Conservation (phyloP, 352 stramenopile species). For the Globisporangium nagaii region DNA sequence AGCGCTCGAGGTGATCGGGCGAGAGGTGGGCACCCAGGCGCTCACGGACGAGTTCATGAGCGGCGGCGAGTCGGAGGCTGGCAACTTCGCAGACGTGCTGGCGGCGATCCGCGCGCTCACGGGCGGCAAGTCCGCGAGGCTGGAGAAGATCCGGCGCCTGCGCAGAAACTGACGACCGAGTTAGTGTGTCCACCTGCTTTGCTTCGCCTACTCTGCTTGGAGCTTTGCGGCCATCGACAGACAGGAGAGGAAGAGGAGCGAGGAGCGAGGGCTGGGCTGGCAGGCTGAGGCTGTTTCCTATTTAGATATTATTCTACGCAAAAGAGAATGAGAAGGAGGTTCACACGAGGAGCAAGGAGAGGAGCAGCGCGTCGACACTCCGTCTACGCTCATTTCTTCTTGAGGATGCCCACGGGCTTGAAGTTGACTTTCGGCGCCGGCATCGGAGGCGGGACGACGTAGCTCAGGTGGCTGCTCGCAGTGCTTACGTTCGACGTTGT, state of each 20-base stretch:
- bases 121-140: constrained; percentile 30
- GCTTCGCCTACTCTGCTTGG: no score
- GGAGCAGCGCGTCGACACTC: background rate
- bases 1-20: constrained; percentile 69
- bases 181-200: background rate
- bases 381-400: constrained; percentile 15
- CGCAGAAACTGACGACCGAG: constrained; percentile 11
- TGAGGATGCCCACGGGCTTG: constrained; percentile 64
- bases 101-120: constrained; percentile 37
- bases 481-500: constrained; percentile 15
- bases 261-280: background rate
- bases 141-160: constrained; percentile 34
- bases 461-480: constrained; percentile 14
- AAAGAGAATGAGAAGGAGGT: constrained; percentile 2
- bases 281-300: constrained; percentile 9
- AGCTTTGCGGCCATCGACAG: background rate
- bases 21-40: constrained; percentile 46
- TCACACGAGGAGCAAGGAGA: background rate
- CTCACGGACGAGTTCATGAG: constrained; percentile 11
- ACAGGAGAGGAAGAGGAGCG: background rate
- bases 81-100: constrained; percentile 66
- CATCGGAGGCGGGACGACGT: constrained; percentile 16
- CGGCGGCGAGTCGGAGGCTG: constrained; percentile 8
- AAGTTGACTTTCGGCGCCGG: constrained; percentile 17
- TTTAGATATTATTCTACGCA: constrained; percentile 22